Conservation (phyloP, 2,329 filamentous ascomycete species). For the Lizonia empirigonia region DNA sequence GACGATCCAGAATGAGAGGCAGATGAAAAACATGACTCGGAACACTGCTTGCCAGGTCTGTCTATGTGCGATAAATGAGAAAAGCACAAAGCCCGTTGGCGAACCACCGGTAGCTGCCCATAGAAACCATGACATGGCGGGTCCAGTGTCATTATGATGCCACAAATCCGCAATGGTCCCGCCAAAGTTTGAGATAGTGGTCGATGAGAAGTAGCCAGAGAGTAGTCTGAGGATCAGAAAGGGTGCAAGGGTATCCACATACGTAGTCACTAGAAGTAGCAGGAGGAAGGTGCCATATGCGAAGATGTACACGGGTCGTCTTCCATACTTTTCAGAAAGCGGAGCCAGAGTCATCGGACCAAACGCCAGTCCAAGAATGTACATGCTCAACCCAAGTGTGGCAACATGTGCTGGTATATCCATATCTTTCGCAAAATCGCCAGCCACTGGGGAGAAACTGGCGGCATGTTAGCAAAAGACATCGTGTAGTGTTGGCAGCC, state of each 20-base stretch:
- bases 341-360: conserved; percentile 46
- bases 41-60: conserved; percentile 54
- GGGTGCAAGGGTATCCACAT: conserved; percentile 49
- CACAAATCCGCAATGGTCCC: conserved; percentile 56
- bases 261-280: conserved; percentile 52
- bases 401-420: conserved; percentile 49
- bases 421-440: conserved; percentile 52
- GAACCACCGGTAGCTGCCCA: conserved; percentile 56
- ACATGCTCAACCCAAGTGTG: conserved; percentile 54
- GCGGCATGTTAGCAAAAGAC: not conserved
- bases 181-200: conserved; percentile 49
- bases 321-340: conserved; percentile 50
- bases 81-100: conserved; percentile 54
- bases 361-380: conserved; percentile 55
- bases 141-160: conserved; percentile 50
- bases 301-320: conserved; percentile 52
- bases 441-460: conserved; percentile 51
- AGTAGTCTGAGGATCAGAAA: conserved; percentile 54
- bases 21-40: conserved; percentile 55
- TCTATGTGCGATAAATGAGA: conserved; percentile 53
- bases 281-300: conserved; percentile 52
- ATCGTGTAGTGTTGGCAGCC: not conserved
- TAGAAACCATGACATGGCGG: conserved; percentile 52
- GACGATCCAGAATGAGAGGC: conserved; percentile 52
- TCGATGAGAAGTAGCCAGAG: conserved; percentile 53